These are phyloP conservation scores for Candida glaebosa DNA, from an alignment of 805 yeast species.

Conservation along the genomic window DNA sequence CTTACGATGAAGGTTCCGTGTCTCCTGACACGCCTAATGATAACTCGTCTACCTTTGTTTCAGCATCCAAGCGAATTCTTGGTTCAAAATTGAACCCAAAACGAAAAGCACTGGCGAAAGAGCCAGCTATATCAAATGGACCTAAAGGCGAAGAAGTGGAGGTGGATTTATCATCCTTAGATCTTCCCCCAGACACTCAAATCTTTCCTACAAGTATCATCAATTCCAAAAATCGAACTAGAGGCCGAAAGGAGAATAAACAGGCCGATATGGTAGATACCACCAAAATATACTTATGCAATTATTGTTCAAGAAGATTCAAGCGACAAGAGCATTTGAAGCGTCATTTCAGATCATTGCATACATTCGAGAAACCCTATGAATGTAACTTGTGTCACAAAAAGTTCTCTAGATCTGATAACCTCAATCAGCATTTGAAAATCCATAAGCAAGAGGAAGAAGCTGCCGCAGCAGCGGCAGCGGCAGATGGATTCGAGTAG, in stretches of 20 bases:
- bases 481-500: neutral
- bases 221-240: conserved; percentile 35
- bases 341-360: conserved; percentile 70
- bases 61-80: conserved; percentile 36
- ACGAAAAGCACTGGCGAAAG: conserved; percentile 19
- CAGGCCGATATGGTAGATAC: conserved; percentile 50
- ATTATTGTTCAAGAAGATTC: conserved; percentile 60
- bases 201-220: conserved; percentile 31
- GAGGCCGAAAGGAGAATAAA: conserved; percentile 65
- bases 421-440: conserved; percentile 63
- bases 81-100: conserved; percentile 36
- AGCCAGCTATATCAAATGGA: conserved; percentile 17
- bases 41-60: conserved; percentile 20
- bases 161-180: conserved; percentile 36
- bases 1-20: conserved; percentile 6
- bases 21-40: conserved; percentile 3
- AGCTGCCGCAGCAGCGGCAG: conserved; percentile 4
- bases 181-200: conserved; percentile 38
- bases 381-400: conserved; percentile 59
- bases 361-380: conserved; percentile 69
- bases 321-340: conserved; percentile 76
- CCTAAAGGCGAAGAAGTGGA: conserved; percentile 36
- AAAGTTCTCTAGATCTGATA: conserved; percentile 65
- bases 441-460: conserved; percentile 43
- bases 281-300: conserved; percentile 59